These are phyloP conservation scores for Naganishia friedmannii DNA, from an alignment of 768 basidiomycete species.

Conservation along the genomic window DNA sequence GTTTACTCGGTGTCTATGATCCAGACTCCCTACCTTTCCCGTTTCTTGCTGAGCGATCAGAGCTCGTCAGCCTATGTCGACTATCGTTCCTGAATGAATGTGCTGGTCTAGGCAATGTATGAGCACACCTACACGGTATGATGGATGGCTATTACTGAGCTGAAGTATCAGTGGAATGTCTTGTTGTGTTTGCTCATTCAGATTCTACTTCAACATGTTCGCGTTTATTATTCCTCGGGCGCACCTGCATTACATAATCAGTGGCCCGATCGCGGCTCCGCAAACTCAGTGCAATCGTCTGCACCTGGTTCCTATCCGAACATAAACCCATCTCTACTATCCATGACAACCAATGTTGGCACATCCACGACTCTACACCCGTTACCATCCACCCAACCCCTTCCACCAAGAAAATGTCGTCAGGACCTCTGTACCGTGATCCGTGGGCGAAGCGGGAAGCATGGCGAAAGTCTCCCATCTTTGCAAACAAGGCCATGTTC, in stretches of 20 bases:
- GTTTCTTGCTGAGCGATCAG: background rate
- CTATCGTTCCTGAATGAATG: background rate
- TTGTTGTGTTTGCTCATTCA: background rate
- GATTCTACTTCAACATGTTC: background rate
- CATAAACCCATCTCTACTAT: background rate
- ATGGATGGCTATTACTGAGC: background rate
- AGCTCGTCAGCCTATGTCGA: background rate
- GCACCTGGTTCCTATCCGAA: too few relatives aligned
- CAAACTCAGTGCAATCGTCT: too few relatives aligned
- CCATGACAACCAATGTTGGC: too few relatives aligned
- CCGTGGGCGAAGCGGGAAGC: conserved; percentile 92
- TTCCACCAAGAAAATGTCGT: conserved; percentile 6
- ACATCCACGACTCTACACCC: background rate
- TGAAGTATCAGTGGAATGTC: background rate
- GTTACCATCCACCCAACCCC: too few relatives aligned
- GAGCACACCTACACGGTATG: background rate
- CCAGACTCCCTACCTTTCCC: conserved; percentile 6
- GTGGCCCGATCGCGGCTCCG: too few relatives aligned
- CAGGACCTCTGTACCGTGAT: conserved; percentile 63
- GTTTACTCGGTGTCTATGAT: background rate
- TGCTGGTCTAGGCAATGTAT: background rate
- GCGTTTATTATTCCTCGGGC: background rate
- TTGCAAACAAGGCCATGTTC: conserved; percentile 82
- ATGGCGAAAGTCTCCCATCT: conserved; percentile 87
- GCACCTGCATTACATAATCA: too few relatives aligned